A percentile compares a stretch with the other conserved stretches of the same genome.
These are phyloP conservation scores for Barnettozyma hawaiiensis DNA, from an alignment of 1,139 yeast species.

Conservation along the genomic window DNA sequence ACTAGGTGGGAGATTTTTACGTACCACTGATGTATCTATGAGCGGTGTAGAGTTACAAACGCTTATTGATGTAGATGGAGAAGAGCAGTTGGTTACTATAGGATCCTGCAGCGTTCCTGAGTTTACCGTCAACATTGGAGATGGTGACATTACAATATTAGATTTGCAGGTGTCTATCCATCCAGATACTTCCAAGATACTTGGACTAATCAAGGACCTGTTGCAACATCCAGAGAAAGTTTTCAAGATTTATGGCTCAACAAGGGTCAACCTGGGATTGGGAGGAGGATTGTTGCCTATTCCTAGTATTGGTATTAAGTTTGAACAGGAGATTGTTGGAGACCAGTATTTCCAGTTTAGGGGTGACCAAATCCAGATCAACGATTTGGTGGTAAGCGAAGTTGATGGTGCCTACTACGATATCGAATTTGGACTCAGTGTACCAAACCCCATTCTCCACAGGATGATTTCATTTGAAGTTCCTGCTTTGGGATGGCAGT, in stretches of 20 bases:
- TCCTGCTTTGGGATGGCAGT: constrained; percentile 30
- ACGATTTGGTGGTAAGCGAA: constrained; percentile 12
- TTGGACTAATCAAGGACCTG: constrained; percentile 28
- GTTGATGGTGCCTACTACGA: constrained; percentile 25
- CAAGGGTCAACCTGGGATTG: constrained; percentile 26
- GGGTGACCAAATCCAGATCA: constrained; percentile 18
- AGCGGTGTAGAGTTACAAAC: constrained; percentile 14
- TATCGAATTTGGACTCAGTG: constrained; percentile 17
- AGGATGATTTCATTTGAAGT: constrained; percentile 21
- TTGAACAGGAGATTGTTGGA: constrained; percentile 26
- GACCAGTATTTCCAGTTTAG: constrained; percentile 21
- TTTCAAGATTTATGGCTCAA: constrained; percentile 30
- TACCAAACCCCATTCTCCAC: constrained; percentile 21
- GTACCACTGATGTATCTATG: constrained; percentile 24
- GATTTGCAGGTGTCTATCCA: constrained; percentile 25
- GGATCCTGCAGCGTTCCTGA: constrained; percentile 21
- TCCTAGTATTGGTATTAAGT: constrained; percentile 26
- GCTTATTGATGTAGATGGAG: constrained; percentile 9
- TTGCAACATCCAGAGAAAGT: constrained; percentile 27
- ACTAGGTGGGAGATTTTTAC: constrained; percentile 29
- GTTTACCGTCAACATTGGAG: constrained; percentile 16
- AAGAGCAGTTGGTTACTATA: constrained; percentile 10
- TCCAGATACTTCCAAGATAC: constrained; percentile 29
- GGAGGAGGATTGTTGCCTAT: constrained; percentile 31
- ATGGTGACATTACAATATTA: constrained; percentile 15